Conservation (phyloP, 2,329 filamentous ascomycete species). For the Hypoxylon sp. region DNA sequence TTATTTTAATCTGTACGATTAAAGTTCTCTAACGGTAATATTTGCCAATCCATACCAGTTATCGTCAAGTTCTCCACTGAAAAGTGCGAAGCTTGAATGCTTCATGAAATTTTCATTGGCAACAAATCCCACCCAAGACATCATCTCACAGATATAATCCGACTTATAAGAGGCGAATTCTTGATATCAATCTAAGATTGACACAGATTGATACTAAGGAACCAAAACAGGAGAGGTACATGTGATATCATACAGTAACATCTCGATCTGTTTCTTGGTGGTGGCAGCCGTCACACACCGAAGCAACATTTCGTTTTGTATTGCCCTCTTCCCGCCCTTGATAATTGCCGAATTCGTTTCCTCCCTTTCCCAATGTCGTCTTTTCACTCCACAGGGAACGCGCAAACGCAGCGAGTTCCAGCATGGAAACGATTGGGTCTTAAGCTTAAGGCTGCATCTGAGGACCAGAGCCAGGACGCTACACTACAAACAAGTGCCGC, state of each 20-base stretch:
- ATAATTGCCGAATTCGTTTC: slow-evolving; percentile 27
- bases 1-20: slow-evolving; percentile 3
- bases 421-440: slow-evolving; percentile 71
- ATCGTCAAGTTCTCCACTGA: slow-evolving; percentile 29
- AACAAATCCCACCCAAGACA: slow-evolving; percentile 17
- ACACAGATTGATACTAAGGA: slow-evolving; percentile 23
- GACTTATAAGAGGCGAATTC: slow-evolving; percentile 18
- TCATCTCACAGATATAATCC: slow-evolving; percentile 13
- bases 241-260: slow-evolving; percentile 23
- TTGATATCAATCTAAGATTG: slow-evolving; percentile 10
- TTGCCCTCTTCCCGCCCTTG: slow-evolving; percentile 18
- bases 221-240: slow-evolving; percentile 16
- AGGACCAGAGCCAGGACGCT: slow-evolving; percentile 44
- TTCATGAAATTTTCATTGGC: slow-evolving; percentile 36
- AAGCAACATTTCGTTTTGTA: slow-evolving; percentile 12
- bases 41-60: slow-evolving; percentile 1
- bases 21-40: no score
- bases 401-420: slow-evolving; percentile 59
- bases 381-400: slow-evolving; percentile 49
- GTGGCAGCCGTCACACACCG: slow-evolving; percentile 17
- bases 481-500: slow-evolving; percentile 40
- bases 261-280: slow-evolving; percentile 11
- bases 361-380: slow-evolving; percentile 53
- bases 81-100: slow-evolving; percentile 34
- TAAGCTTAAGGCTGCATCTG: slow-evolving; percentile 62